Conservation (phyloP, 495 filamentous ascomycete genomes). For the Neurospora africana region DNA sequence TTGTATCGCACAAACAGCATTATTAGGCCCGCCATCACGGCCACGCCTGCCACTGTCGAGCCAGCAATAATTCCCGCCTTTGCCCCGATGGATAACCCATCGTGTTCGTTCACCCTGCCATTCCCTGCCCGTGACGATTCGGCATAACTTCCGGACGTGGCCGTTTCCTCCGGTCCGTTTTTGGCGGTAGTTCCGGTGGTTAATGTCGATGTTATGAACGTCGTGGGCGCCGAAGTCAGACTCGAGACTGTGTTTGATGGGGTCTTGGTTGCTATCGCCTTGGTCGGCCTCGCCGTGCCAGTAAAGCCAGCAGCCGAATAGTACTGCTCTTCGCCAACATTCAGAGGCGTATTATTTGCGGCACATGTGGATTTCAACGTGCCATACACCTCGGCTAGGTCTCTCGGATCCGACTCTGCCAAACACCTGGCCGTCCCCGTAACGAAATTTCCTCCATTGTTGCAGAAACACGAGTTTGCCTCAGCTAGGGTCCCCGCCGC, state of each 20-base stretch:
- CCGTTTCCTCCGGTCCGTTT: neutral
- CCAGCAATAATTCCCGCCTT: conserved; percentile 19
- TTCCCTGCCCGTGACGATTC: neutral
- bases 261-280: neutral
- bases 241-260: conserved; percentile 1
- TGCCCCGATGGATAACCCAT: conserved; percentile 11
- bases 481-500: conserved; percentile 17
- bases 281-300: conserved; percentile 4
- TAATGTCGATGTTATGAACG: neutral
- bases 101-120: neutral
- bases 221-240: neutral
- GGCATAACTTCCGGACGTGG: neutral
- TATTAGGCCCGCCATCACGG: conserved; percentile 8
- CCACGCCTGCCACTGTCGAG: conserved; percentile 11
- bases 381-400: conserved; percentile 25
- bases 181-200: neutral
- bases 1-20: conserved; percentile 17
- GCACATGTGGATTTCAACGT: conserved; percentile 23
- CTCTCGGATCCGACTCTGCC: conserved; percentile 17
- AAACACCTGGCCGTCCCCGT: conserved; percentile 32
- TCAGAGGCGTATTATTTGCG: conserved; percentile 20
- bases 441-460: conserved; percentile 34
- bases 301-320: conserved; percentile 20
- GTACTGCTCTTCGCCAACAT: conserved; percentile 21
- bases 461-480: conserved; percentile 35